A percentile compares a stretch with the other conserved stretches of the same genome.
Evolutionary conservation across 2,329 filamentous ascomycete genomes (phyloP).

Genomic region (Exserohilum turcica): DNA sequence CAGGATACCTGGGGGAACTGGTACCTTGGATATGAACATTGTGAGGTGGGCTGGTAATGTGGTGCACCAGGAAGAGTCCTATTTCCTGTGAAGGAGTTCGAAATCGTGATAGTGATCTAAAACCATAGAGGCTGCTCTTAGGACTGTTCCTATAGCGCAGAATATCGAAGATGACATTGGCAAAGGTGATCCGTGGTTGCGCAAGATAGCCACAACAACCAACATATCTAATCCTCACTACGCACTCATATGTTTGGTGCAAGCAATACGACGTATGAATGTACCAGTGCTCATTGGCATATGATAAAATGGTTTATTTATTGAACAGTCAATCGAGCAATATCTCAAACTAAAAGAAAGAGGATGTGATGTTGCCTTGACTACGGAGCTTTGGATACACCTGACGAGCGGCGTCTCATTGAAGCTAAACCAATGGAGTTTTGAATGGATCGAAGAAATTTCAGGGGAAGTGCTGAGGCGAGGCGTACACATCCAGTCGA

Average conservation of each 20-base stretch:
- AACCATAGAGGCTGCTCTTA: background rate
- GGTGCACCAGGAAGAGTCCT: constrained; percentile 8
- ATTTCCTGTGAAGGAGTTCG: background rate
- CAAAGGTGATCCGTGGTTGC: background rate
- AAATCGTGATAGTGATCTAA: background rate
- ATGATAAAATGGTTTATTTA: constrained; percentile 24
- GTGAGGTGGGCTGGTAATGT: constrained; percentile 10
- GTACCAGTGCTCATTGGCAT: constrained; percentile 19
- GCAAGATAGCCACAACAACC: constrained; percentile 1
- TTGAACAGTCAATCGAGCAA: constrained; percentile 20
- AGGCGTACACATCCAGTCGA: constrained; percentile 1
- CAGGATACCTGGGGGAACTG: constrained; percentile 12
- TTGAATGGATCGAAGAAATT: background rate
- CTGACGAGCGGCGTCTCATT: background rate
- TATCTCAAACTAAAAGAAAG: constrained; percentile 16
- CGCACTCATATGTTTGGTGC: constrained; percentile 4
- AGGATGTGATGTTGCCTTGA: constrained; percentile 15
- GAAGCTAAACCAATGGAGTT: background rate
- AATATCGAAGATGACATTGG: background rate
- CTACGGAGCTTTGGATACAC: constrained; percentile 19
- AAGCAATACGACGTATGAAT: constrained; percentile 14
- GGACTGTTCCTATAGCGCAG: background rate
- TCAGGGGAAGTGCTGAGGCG: background rate
- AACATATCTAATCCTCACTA: constrained; percentile 17
- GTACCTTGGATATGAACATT: constrained; percentile 9